A percentile compares a stretch with the other conserved stretches of the same genome.
Evolutionary conservation across 2,329 filamentous ascomycete species (phyloP).

Genomic region (Fusarium sarcochroum): DNA sequence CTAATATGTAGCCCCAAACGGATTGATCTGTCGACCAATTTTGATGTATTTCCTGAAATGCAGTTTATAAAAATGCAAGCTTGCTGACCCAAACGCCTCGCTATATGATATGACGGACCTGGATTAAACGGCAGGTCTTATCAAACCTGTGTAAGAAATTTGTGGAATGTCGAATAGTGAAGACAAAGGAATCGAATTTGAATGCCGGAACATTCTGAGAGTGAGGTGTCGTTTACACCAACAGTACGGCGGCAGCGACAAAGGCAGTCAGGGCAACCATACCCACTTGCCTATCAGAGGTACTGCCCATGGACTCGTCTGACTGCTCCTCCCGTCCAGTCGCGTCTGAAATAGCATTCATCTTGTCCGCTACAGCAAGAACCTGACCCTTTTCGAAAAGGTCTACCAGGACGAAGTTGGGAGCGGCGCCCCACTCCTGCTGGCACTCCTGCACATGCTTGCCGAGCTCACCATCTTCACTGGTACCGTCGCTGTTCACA

Average conservation of each 20-base stretch:
- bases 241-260: conserved; percentile 58
- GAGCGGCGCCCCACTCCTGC: conserved; percentile 70
- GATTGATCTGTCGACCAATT: conserved; percentile 2
- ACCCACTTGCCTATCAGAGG: conserved; percentile 46
- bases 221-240: conserved; percentile 46
- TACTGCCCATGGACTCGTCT: conserved; percentile 36
- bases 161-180: conserved; percentile 21
- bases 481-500: conserved; percentile 75
- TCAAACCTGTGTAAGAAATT: conserved; percentile 25
- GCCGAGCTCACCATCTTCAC: conserved; percentile 66
- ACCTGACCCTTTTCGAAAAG: conserved; percentile 82
- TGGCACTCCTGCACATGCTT: conserved; percentile 68
- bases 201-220: background rate
- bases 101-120: conserved; percentile 38
- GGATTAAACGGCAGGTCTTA: conserved; percentile 27
- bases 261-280: conserved; percentile 61
- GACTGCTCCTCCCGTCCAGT: conserved; percentile 52
- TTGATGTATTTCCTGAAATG: background rate
- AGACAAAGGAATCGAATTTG: conserved; percentile 20
- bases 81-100: conserved; percentile 45
- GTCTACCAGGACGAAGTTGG: conserved; percentile 84
- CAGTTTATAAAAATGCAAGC: conserved; percentile 26
- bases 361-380: conserved; percentile 75
- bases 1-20: background rate
- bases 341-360: conserved; percentile 69